Base-by-base conservation (phyloP, 2,329 filamentous ascomycete species). In the Ceratocystis destructans region DNA sequence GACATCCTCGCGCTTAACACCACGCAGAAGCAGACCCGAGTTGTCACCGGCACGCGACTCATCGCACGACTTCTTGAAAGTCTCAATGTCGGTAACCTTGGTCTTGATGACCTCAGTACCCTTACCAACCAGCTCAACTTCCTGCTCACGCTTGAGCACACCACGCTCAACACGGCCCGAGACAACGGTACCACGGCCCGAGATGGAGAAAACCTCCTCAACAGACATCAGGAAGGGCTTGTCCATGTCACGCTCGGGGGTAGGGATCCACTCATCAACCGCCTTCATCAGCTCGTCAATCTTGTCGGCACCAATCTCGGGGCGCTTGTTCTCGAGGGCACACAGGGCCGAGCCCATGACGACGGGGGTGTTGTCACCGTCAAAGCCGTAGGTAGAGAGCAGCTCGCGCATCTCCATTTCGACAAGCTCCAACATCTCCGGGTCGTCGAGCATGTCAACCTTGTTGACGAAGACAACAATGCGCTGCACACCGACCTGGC, bases 401-500 rank as follows among this genome's bases (percentile, higher is more conserved):
- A 99, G 87, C 80, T 99, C 94, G 74, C 94, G 90, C 94, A 99
- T 99, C 82, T 99, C 94, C 88, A 99, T 96, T 85, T 99, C 94
- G 76, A 99, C 94, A 68, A 99, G 89, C 81, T 99, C 94, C 86
- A 99, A 85, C 94, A 99, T 99, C 80, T 99, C 94, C 69, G 90
- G 89, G 81, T 99, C 94, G 72, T 97, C 93, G 70, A 99, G 86
- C 71, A 91, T 90, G 77, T 99, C 94, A 76, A 97, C 84, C 85
- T 99, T 99, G 89, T 99, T 99, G 79, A 99, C 94, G 77, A 99
- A 99, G 72, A 99, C 95, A 70, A 99, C 94, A 71, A 97, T 93
- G 79, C 87, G 90, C 83, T 97, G 90, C 71, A 99, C 90, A 83
- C 94, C 94, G 75, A 99, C 93, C 81, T 99, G 94, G 72, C 94